phyloP scores from a whole-genome alignment of 2,329 filamentous ascomycete species.

The Rosellinia necatrix region DNA sequence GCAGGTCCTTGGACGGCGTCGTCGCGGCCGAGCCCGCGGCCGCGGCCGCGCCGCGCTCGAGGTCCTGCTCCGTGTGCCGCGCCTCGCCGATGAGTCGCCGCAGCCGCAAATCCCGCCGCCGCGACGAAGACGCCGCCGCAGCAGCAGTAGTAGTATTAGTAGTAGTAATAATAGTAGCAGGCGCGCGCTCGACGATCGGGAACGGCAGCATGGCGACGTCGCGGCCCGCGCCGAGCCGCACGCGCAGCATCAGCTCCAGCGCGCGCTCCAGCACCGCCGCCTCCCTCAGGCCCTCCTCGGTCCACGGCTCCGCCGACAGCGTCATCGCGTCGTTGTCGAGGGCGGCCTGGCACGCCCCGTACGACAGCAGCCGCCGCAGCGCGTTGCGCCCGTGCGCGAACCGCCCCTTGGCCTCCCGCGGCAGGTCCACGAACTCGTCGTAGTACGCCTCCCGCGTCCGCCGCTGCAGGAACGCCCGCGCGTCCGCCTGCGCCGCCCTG shows the following conservation, averaged over 20 bases:
- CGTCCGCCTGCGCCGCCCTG: background rate
- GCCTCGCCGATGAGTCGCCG: no score
- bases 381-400: constrained; percentile 37
- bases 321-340: background rate
- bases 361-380: constrained; percentile 34
- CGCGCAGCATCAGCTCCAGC: constrained; percentile 36
- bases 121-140: no score
- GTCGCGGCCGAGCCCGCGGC: background rate
- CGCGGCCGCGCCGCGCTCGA: background rate
- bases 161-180: no score
- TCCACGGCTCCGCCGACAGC: constrained; percentile 18
- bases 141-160: no score
- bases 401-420: constrained; percentile 14
- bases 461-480: constrained; percentile 22
- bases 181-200: constrained; percentile 31
- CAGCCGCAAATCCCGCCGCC: no score
- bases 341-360: no score
- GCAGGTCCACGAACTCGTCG: constrained; percentile 33
- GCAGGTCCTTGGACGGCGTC: background rate
- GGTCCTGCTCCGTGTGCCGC: constrained; percentile 24
- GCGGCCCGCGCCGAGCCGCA: constrained; percentile 30
- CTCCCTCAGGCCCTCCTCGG: constrained; percentile 25
- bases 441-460: constrained; percentile 32
- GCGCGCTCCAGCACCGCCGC: constrained; percentile 36
- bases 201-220: constrained; percentile 35